These are phyloP conservation scores for Pugionium dolabratum DNA, from an alignment of 345 rosid species.

Conservation along the genomic window DNA sequence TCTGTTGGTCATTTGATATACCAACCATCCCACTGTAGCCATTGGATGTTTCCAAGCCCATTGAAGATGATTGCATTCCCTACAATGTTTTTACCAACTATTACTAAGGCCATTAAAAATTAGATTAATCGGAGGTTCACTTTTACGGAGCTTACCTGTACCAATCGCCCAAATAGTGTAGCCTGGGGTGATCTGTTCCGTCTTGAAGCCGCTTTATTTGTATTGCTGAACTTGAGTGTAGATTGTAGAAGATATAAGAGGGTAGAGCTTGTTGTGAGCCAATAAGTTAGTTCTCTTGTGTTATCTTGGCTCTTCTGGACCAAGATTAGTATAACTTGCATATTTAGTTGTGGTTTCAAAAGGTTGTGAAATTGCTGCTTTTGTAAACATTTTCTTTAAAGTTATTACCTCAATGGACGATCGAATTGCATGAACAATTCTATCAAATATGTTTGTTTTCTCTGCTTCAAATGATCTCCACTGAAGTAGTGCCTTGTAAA, in stretches of 20 bases:
- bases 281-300: conserved; percentile 54
- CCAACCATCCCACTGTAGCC: conserved; percentile 66
- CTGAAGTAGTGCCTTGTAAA: conserved; percentile 58
- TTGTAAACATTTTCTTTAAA: not conserved
- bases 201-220: conserved; percentile 43
- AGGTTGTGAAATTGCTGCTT: not conserved
- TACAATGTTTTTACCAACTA: conserved; percentile 31
- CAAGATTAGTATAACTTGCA: conserved; percentile 27
- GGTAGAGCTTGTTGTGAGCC: conserved; percentile 68
- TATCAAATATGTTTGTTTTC: conserved; percentile 60
- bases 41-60: conserved; percentile 50
- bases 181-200: conserved; percentile 47
- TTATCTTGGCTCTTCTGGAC: conserved; percentile 49
- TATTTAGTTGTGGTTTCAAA: conserved; percentile 5
- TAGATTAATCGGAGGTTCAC: conserved; percentile 14
- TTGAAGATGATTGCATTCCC: conserved; percentile 52
- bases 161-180: conserved; percentile 51
- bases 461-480: conserved; percentile 76
- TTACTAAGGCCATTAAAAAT: conserved; percentile 11
- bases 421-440: conserved; percentile 54
- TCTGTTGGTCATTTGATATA: conserved; percentile 46
- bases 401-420: conserved; percentile 52
- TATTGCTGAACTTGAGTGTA: conserved; percentile 57
- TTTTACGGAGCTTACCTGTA: conserved; percentile 47
- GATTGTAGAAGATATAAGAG: conserved; percentile 62